A percentile compares a stretch with the other conserved stretches of the same genome.
Conservation (phyloP, 306 rosid genomes). For the Prunus davidiana region DNA sequence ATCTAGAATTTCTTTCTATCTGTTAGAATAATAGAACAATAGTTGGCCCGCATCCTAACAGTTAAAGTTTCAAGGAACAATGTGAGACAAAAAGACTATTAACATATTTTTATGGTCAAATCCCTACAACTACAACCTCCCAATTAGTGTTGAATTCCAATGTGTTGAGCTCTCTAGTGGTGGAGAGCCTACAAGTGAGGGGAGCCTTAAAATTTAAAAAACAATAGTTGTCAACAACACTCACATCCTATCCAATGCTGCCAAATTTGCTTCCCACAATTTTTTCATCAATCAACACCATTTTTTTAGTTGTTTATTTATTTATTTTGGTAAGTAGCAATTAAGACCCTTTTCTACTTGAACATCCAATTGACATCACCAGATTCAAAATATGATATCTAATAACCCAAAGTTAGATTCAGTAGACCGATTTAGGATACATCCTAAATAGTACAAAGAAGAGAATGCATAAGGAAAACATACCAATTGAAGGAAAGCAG, state of each 20-base stretch:
- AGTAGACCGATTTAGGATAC: neutral
- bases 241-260: too few relatives aligned
- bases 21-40: neutral
- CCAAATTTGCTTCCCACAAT: too few relatives aligned
- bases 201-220: too few relatives aligned
- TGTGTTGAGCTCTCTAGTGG: neutral
- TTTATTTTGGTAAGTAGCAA: too few relatives aligned
- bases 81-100: neutral
- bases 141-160: neutral
- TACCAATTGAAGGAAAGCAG: constrained; percentile 69
- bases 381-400: neutral
- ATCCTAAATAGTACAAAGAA: neutral
- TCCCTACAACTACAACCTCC: neutral
- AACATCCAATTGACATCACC: neutral
- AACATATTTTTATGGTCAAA: neutral
- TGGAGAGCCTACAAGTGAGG: neutral
- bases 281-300: too few relatives aligned
- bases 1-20: too few relatives aligned
- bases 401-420: neutral
- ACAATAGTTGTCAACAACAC: neutral
- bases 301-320: too few relatives aligned
- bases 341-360: neutral
- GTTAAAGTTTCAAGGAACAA: neutral
- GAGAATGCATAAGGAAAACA: constrained; percentile 17
- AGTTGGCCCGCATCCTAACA: neutral